Percentiles rank a stretch among this genome's conserved stretches.
Evolutionary conservation across 345 rosid species (phyloP).

Genomic region (Populus deltoides): DNA sequence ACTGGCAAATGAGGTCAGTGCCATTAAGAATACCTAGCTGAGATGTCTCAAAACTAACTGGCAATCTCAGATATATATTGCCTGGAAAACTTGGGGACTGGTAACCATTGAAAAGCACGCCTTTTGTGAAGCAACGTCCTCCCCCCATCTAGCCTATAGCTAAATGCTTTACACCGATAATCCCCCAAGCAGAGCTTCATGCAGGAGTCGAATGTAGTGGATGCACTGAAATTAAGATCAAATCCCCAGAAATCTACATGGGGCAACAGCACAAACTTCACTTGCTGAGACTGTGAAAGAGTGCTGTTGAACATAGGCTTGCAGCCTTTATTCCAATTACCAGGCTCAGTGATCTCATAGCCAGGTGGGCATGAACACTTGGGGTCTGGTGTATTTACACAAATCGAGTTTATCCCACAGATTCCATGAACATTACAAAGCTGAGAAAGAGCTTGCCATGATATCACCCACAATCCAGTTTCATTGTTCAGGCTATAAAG

Average conservation of each 20-base stretch:
- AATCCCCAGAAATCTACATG: conserved; percentile 35
- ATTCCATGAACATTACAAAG: conserved; percentile 10
- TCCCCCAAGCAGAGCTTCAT: conserved; percentile 28
- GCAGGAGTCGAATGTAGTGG: conserved; percentile 22
- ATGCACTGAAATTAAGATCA: not conserved
- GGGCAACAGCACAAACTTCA: not conserved
- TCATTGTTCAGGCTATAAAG: conserved; percentile 3
- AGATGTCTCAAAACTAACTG: conserved; percentile 4
- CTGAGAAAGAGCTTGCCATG: conserved; percentile 4
- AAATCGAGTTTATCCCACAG: conserved; percentile 7
- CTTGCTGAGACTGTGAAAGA: not conserved
- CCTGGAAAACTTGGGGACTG: conserved; percentile 1
- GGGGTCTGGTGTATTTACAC: not conserved
- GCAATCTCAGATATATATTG: conserved; percentile 1
- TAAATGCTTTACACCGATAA: conserved; percentile 34
- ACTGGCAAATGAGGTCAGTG: not conserved
- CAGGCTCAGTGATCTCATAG: not conserved
- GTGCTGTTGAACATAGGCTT: conserved; percentile 19
- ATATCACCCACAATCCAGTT: not conserved
- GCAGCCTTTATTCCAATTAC: conserved; percentile 38
- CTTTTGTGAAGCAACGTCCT: not conserved
- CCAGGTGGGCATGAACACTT: conserved; percentile 11
- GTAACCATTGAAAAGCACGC: conserved; percentile 1
- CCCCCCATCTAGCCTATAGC: not conserved
- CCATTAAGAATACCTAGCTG: not conserved